Evolutionary conservation across 257 asterid genomes (phyloP), one percentile per base, ranked within the genome.

Genomic region (Lycium ferocissimum): DNA sequence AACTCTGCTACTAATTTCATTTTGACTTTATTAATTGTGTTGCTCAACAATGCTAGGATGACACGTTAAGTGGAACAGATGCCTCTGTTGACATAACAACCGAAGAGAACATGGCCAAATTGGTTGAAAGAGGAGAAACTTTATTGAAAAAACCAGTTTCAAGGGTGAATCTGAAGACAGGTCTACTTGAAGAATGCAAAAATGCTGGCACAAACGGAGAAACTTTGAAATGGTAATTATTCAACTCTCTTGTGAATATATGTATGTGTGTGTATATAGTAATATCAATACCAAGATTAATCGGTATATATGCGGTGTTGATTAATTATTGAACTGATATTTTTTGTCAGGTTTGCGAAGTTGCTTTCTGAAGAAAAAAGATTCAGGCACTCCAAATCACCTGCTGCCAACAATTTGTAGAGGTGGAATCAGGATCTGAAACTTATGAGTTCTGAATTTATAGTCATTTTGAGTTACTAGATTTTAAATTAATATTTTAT

Each of bases 331-430:
- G 15, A n/a, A 67, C 9, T 18, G 47, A 43, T 9, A 40, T 40
- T 33, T 49, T 76, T 63, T 75, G 8, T 40, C 43, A 88, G 87
- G 89, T 86, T 86, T 58, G 91, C 94, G 1, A 71, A 84, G 57
- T 82, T 85, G 65, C 90, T 91, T 26, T 90, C 91, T 0, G 84
- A 87, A 37, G 92, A 90, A 84, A 87, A 85, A 85, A 88, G 51
- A 81, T 79, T 20, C 7, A 75, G 81, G 7, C 1, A 43, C 45
- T 18, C 5, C 9, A 72, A 72, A 1, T 0, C 0, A 18, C 1
- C 57, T 10, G 0, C 11, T 43, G 2, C 2, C 2, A 0, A 43
- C 12, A n/a, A 43, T 6, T 37, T 0, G 10, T 33, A 65, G 3
- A 65, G 45, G n/a, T 17, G 0, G 1, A 65, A 12, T 12, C 0